Conservation (phyloP, 176 grass and related monocot genomes). For the Zizania latifolia region DNA sequence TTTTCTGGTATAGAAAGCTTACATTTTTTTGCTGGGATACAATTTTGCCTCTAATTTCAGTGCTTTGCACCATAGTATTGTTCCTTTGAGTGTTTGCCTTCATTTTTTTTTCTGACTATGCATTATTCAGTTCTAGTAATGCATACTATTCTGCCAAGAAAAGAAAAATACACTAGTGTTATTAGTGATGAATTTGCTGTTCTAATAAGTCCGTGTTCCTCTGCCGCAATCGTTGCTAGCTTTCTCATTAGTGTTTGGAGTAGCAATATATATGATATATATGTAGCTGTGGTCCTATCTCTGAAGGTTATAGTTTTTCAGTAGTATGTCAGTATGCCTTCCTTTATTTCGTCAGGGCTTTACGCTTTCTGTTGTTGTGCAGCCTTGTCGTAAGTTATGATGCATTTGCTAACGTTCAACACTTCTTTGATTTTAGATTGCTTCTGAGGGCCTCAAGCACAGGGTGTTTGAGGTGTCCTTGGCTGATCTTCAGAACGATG, state of each 20-base stretch:
- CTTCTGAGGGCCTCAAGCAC: slow-evolving; percentile 83
- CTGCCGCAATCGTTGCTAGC: neutral
- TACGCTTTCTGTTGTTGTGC: neutral
- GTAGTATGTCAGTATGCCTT: neutral
- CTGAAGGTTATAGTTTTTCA: neutral
- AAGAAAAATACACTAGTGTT: neutral
- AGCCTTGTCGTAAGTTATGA: neutral
- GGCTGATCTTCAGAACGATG: slow-evolving; percentile 76
- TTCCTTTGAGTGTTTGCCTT: neutral
- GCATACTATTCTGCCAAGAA: neutral
- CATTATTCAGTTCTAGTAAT: neutral
- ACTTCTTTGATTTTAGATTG: slow-evolving; percentile 45
- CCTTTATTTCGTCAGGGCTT: neutral
- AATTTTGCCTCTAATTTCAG: neutral
- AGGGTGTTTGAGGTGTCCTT: slow-evolving; percentile 77
- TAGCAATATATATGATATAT: neutral
- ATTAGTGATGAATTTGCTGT: neutral
- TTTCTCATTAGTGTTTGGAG: neutral
- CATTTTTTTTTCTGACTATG: neutral
- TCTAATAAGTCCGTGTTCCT: neutral
- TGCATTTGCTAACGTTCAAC: neutral
- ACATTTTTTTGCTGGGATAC: neutral
- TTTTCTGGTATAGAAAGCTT: neutral
- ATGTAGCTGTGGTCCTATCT: neutral
- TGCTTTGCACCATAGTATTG: no score